Evolutionary conservation across 148 eudicot species (phyloP), one percentile per base, ranked within the genome.

Genomic region (Amaranthus cruentus): DNA sequence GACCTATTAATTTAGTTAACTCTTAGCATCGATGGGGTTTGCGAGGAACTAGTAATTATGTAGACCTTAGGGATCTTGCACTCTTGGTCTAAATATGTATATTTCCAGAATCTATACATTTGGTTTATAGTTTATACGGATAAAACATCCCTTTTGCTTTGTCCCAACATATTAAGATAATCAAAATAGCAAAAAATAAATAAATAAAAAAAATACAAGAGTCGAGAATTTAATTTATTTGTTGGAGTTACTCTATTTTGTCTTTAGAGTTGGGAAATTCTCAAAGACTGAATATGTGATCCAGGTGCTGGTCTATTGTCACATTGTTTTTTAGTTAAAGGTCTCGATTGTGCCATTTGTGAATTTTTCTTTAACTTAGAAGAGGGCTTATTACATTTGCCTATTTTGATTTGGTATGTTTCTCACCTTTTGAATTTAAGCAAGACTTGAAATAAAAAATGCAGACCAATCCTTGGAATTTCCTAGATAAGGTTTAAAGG

Each of bases 281-380:
- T 69, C 75, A 74, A 28, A 74, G 78, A 55, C 46, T 69, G 73
- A 69, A 87, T 82, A 82, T 87, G 86, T 89, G 86, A 77, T 83
- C 88, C 91, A 86, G 93, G 91, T 91, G 91, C 87, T 87, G 90
- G 80, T 87, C 79, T 86, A 72, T 83, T 80, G 84, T 85, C 87
- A 80, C 73, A 85, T 85, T 76, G 69, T 80, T 88, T 91, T 88
- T 91, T 90, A 88, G 75, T 90, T 81, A 85, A 85, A 82, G 83
- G 85, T 88, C 83, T 83, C 88, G 79, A 81, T 88, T 85, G 77
- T 88, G 84, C 79, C 84, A 78, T 90, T 90, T 89, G 89, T 89
- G 97, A 89, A 90, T 92, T 89, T 79, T 82, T 79, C 90, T 76
- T 69, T 84, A 83, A 81, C 88, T 85, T 77, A 84, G 88, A 85